Evolutionary conservation across 768 basidiomycete genomes (phyloP).

Genomic region (Tremella yokohamensis): DNA sequence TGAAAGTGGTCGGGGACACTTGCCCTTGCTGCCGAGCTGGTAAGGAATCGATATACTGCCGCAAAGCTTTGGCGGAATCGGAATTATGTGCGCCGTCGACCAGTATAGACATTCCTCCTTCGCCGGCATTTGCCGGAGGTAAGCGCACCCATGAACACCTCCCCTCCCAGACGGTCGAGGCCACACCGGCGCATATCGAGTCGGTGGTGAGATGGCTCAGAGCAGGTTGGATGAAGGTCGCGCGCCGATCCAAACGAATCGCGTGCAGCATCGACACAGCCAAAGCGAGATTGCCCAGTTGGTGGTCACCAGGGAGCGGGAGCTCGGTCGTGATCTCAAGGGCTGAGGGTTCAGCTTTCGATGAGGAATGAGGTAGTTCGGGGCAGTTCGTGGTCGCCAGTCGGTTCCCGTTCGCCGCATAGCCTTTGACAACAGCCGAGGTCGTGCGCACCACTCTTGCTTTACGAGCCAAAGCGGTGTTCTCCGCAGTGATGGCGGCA

Average conservation of each 20-base stretch:
- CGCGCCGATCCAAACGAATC: conserved; percentile 55
- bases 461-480: conserved; percentile 8
- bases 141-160: conserved; percentile 62
- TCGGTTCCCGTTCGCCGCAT: neutral
- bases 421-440: neutral
- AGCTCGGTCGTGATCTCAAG: conserved; percentile 49
- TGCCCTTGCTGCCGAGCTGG: conserved; percentile 8
- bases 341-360: neutral
- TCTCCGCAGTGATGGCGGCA: conserved; percentile 48
- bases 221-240: conserved; percentile 36
- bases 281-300: conserved; percentile 74
- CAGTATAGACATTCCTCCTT: conserved; percentile 54
- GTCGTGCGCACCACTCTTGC: conserved; percentile 21
- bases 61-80: conserved; percentile 67
- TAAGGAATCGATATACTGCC: conserved; percentile 60
- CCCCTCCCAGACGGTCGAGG: conserved; percentile 69
- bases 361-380: neutral
- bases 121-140: conserved; percentile 43
- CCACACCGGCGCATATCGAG: conserved; percentile 61
- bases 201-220: conserved; percentile 54
- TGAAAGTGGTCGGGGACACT: conserved; percentile 58
- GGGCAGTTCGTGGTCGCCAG: neutral
- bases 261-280: conserved; percentile 64
- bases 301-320: conserved; percentile 75
- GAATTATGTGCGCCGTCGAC: conserved; percentile 94